Evolutionary conservation across 2,329 filamentous ascomycete species (phyloP), one percentile per base, ranked within the genome.

Genomic region (Colletotrichum acutatum): DNA sequence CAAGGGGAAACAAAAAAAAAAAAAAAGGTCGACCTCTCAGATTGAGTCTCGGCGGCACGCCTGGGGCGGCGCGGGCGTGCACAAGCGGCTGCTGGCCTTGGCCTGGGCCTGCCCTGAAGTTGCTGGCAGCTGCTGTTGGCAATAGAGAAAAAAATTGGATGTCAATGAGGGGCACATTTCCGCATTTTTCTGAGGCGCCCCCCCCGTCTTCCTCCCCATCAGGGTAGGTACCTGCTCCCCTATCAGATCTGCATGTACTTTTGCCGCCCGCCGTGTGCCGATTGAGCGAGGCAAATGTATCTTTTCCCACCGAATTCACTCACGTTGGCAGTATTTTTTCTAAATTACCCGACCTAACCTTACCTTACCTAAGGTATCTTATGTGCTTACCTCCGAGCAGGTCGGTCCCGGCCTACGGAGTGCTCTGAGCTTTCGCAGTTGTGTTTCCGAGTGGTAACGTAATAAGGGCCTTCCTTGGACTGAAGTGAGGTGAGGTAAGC

Each of bases 41-140:
- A 72, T 69, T 53, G 66, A 72, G 65, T 69, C 58, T 64, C 69
- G 59, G 49, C 65, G 16, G 53, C 69, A 72, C 69, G 69, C 65
- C 54, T 49, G 68, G 63, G n/a, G 52, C 58, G 37, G 6, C 37
- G 12, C 37, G 42, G 60, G 42, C 37, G 42, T 42, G 26, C 60
- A 63, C 42, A 53, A 42, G 62, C 46, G 54, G 54, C 32, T 34
- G 32, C n/a, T n/a, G n/a, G n/a, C n/a, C n/a, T n/a, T n/a, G n/a
- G n/a, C n/a, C n/a, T n/a, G n/a, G n/a, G n/a, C n/a, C n/a, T n/a
- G 32, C 32, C 32, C 32, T 34, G 60, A 42, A 49, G 42, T n/a
- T n/a, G 42, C 7, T 8, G 16, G 16, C n/a, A n/a, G n/a, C n/a
- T n/a, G n/a, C n/a, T n/a, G n/a, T n/a, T n/a, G n/a, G n/a, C n/a